phyloP scores from a whole-genome alignment of 148 eudicot species.

The Persicaria maculosa region DNA sequence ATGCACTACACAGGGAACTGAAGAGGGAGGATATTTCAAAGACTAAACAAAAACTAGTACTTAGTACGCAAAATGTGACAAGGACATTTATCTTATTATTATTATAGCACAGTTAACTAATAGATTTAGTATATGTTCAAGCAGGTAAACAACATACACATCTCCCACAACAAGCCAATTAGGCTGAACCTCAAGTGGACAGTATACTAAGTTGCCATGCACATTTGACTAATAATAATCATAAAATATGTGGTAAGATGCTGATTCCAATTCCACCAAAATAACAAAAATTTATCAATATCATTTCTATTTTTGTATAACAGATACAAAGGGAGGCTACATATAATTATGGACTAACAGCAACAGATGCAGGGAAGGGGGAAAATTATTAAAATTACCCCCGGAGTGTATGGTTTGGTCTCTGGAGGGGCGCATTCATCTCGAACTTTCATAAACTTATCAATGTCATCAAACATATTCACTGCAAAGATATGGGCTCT shows the following conservation, averaged over 20 bases:
- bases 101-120: neutral
- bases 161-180: too few species aligned
- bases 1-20: too few species aligned
- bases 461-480: constrained; percentile 77
- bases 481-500: constrained; percentile 68
- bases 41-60: constrained; percentile 79
- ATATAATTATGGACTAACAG: neutral
- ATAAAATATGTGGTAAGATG: neutral
- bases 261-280: neutral
- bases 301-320: constrained; percentile 92
- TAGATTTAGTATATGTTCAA: too few species aligned
- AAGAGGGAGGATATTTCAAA: too few species aligned
- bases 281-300: constrained; percentile 15
- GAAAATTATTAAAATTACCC: constrained; percentile 30
- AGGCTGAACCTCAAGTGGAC: too few species aligned
- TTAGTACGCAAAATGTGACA: constrained; percentile 48
- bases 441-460: constrained; percentile 75
- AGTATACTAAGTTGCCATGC: too few species aligned
- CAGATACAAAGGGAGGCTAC: constrained; percentile 49
- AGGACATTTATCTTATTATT: neutral
- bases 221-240: too few species aligned
- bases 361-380: neutral
- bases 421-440: constrained; percentile 96
- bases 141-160: too few species aligned
- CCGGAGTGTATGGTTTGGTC: constrained; percentile 63